Evolutionary conservation across 176 grass and related monocot species (phyloP).

Genomic region (Aegilops umbellulata): DNA sequence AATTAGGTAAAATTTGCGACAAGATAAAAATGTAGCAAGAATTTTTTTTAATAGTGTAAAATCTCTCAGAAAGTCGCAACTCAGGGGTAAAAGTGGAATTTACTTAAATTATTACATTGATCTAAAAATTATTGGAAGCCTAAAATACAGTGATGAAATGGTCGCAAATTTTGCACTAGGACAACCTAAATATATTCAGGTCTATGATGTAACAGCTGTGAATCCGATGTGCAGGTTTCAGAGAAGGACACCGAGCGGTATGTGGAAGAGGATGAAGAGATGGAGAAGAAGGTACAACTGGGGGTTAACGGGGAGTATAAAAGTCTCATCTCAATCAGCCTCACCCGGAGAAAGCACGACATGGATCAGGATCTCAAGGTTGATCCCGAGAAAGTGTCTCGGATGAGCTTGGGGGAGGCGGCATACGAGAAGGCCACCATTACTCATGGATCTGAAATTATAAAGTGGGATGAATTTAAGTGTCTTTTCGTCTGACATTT

Average conservation of each 20-base stretch:
- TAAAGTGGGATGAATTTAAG: slow-evolving; percentile 37
- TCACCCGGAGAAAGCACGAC: slow-evolving; percentile 60
- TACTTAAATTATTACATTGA: neutral
- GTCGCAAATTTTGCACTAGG: neutral
- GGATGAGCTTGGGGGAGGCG: slow-evolving; percentile 71
- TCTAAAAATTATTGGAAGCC: neutral
- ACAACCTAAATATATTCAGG: neutral
- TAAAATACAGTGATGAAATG: neutral
- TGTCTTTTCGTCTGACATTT: neutral
- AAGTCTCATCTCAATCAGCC: slow-evolving; percentile 59
- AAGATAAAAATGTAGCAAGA: neutral
- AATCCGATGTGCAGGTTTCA: slow-evolving; percentile 2
- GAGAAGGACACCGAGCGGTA: slow-evolving; percentile 27
- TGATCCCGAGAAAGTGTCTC: slow-evolving; percentile 45
- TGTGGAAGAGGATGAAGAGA: slow-evolving; percentile 34
- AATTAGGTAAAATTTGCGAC: neutral
- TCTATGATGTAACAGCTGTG: neutral
- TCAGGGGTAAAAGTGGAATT: neutral
- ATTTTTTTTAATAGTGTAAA: neutral
- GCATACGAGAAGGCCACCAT: slow-evolving; percentile 54
- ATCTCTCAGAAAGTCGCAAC: neutral
- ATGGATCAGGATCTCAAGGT: slow-evolving; percentile 51
- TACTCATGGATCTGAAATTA: slow-evolving; percentile 49
- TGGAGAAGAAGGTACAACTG: slow-evolving; percentile 35
- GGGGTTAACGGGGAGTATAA: slow-evolving; percentile 46